A percentile compares a stretch with the other conserved stretches of the same genome.
Evolutionary conservation across 441 rosid species (phyloP).

Genomic region (Theobroma grandiflorum): DNA sequence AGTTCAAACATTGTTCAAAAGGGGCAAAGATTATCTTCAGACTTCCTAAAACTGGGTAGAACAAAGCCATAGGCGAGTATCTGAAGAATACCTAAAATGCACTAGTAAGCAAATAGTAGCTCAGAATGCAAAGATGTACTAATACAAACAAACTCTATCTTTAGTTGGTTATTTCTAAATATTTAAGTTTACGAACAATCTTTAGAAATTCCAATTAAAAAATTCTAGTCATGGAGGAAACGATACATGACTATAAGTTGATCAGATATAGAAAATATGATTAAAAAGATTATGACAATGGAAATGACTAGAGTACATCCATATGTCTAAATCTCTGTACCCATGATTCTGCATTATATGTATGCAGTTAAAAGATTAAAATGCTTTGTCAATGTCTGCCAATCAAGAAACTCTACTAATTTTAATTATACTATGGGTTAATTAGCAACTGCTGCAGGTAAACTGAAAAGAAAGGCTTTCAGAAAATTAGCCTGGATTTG

Average conservation of each 20-base stretch:
- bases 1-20: constrained; percentile 20
- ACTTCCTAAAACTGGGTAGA: background rate
- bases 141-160: background rate
- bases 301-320: background rate
- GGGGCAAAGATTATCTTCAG: constrained; percentile 21
- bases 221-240: no score
- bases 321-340: background rate
- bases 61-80: constrained; percentile 14
- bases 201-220: no score
- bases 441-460: background rate
- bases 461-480: background rate
- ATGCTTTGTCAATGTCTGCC: background rate
- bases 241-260: background rate
- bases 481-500: background rate
- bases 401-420: background rate
- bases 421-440: background rate
- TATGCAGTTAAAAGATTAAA: background rate
- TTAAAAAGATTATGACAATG: background rate
- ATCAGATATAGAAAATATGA: background rate
- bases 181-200: background rate
- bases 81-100: constrained; percentile 7
- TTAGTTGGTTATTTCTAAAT: background rate
- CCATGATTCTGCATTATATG: background rate
- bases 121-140: background rate
- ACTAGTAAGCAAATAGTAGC: constrained; percentile 4